These are phyloP conservation scores for Ogataea salicorniae DNA, from an alignment of 805 yeast species.

Conservation along the genomic window DNA sequence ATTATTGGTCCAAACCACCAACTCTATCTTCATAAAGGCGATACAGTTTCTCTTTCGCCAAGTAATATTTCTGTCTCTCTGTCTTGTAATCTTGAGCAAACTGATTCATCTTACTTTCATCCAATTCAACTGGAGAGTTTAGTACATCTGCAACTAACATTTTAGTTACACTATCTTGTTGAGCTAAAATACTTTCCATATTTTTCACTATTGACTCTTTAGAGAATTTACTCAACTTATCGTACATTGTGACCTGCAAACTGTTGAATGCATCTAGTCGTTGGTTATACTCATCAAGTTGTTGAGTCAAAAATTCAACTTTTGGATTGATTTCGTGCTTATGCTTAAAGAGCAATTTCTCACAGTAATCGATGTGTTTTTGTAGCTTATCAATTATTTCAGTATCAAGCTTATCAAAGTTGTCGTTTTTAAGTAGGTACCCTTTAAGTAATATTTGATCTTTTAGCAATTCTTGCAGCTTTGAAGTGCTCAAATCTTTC, in stretches of 20 bases:
- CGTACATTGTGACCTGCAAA: constrained; percentile 27
- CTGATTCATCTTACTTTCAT: constrained; percentile 26
- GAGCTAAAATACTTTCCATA: constrained; percentile 29
- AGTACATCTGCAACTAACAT: constrained; percentile 14
- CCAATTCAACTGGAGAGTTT: constrained; percentile 10
- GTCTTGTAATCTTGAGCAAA: constrained; percentile 39
- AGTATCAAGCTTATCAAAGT: constrained; percentile 7
- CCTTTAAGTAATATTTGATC: constrained; percentile 16
- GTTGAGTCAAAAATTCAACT: constrained; percentile 17
- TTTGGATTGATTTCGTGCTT: constrained; percentile 20
- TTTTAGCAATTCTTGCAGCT: constrained; percentile 16
- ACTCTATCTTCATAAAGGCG: constrained; percentile 44
- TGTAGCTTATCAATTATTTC: constrained; percentile 32
- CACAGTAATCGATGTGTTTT: constrained; percentile 33
- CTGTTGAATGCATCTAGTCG: constrained; percentile 17
- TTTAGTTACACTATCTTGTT: constrained; percentile 14
- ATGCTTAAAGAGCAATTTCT: constrained; percentile 21
- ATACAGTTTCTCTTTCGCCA: constrained; percentile 41
- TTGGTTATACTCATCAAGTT: constrained; percentile 20
- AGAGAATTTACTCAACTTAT: constrained; percentile 26
- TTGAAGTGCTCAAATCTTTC: constrained; percentile 18
- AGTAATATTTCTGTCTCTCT: constrained; percentile 39
- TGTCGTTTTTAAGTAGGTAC: constrained; percentile 12
- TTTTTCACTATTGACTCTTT: constrained; percentile 32
- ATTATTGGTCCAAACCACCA: constrained; percentile 22